Evolutionary conservation across 1,284 basidiomycete genomes (phyloP), one percentile per base, ranked within the genome.

Genomic region (Caloboletus firmus): DNA sequence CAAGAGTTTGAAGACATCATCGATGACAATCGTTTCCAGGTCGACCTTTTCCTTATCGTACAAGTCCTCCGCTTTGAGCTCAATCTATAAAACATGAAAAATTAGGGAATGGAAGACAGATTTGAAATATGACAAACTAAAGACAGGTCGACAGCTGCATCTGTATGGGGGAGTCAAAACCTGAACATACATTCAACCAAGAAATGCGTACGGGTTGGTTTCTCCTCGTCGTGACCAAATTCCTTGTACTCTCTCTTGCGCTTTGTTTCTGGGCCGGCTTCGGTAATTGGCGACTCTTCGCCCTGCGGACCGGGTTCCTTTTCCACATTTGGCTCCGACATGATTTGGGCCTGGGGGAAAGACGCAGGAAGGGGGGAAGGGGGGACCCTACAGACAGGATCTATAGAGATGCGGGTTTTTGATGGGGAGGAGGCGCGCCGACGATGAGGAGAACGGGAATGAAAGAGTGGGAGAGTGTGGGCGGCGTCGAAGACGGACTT

Each of bases 41-140:
- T 98, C 95, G 74, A 98, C 95, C 81, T 98, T 98, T 78, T 98
- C 94, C 80, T 96, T 97, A 77, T 96, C 92, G 74, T 96, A 97
- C 45, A 98, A 79, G 76, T 98, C 94, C 75, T 95, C 93, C 11
- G 93, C 92, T 72, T 88, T 94, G 66, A 96, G 81, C 74, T 93
- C 89, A 62, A 95, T 94, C 84, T 88, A n/a, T 18, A 3, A 55
- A n/a, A 49, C 22, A 37, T n/a, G 10, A 22, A 41, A 40, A 7
- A 12, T 59, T 15, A 58, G 45, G 8, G 28, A 22, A 31, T 18
- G 28, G 49, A 18, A 45, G 47, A 22, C 39, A 28, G 40, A 41
- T 46, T 55, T 28, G 51, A 22, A 54, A 61, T 26, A 49, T 36
- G 37, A 59, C 59, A 37, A 63, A 90, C 89, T 64, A 82, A 79